These are phyloP conservation scores for Sclerotinia minor DNA, from an alignment of 2,329 filamentous ascomycete species.

Conservation along the genomic window DNA sequence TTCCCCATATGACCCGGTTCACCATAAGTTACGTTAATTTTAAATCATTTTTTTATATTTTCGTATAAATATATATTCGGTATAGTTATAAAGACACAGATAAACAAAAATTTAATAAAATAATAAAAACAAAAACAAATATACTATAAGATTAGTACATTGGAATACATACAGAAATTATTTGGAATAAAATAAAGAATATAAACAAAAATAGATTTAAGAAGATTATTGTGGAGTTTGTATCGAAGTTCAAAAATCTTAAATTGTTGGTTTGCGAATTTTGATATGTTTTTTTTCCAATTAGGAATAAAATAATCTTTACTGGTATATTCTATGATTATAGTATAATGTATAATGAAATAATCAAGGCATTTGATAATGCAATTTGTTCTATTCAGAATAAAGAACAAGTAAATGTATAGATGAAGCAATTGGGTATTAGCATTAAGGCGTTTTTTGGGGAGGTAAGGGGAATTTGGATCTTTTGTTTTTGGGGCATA, in stretches of 20 bases:
- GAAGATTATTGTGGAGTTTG: slow-evolving; percentile 36
- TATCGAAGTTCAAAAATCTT: slow-evolving; percentile 34
- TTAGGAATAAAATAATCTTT: slow-evolving; percentile 33
- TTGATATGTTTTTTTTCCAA: slow-evolving; percentile 32
- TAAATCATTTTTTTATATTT: too few relatives aligned
- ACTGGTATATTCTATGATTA: slow-evolving; percentile 29
- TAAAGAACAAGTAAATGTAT: slow-evolving; percentile 25
- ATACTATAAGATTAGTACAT: slow-evolving; percentile 37
- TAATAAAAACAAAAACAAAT: slow-evolving; percentile 25
- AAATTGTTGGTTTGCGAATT: slow-evolving; percentile 30
- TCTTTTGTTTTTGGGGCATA: too few relatives aligned
- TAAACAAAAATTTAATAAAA: slow-evolving; percentile 27
- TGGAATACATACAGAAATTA: slow-evolving; percentile 37
- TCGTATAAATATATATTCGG: too few relatives aligned
- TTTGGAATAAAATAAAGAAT: slow-evolving; percentile 30
- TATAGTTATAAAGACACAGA: neutral
- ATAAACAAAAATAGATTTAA: slow-evolving; percentile 35
- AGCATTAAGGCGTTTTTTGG: too few relatives aligned
- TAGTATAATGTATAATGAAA: slow-evolving; percentile 8
- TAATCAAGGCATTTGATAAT: neutral
- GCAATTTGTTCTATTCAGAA: slow-evolving; percentile 27
- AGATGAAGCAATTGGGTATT: slow-evolving; percentile 1
- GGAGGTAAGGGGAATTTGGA: too few relatives aligned
- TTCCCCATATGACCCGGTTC: too few relatives aligned
- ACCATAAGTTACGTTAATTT: too few relatives aligned